phyloP scores from a whole-genome alignment of 139 green algal genomes.

The Pleodorina starrii region DNA sequence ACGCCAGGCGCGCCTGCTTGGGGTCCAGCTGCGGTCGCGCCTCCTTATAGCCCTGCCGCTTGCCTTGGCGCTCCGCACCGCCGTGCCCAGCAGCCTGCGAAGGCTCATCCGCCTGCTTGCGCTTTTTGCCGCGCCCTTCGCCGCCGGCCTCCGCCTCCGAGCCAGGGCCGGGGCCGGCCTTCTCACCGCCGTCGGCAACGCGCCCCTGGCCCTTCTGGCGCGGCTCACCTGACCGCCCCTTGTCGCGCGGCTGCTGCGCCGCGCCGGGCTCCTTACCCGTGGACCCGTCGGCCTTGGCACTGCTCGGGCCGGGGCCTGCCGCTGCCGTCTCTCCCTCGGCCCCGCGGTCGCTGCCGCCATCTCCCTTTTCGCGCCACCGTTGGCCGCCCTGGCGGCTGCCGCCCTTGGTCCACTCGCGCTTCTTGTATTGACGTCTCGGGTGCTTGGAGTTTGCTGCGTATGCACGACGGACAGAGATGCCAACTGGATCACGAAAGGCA shows the following conservation, averaged over 20 bases:
- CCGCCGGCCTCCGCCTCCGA: background rate
- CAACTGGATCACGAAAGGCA: too few species aligned
- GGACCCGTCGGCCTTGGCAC: background rate
- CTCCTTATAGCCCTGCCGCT: background rate
- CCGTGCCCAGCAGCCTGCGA: background rate
- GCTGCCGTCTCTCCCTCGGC: background rate
- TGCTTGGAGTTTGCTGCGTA: background rate
- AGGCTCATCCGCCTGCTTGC: background rate
- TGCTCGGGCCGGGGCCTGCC: background rate
- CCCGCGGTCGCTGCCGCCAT: background rate
- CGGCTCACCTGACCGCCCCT: too few species aligned
- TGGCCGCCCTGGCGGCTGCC: background rate
- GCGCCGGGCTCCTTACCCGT: background rate
- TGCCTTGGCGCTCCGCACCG: background rate
- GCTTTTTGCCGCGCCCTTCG: conserved; percentile 29
- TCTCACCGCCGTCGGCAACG: background rate
- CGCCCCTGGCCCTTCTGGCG: background rate
- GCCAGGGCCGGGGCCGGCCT: background rate
- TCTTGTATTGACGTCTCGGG: conserved; percentile 24
- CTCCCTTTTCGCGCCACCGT: background rate
- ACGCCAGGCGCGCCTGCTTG: conserved; percentile 63
- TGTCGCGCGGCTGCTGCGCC: too few species aligned
- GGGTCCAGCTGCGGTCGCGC: conserved; percentile 39
- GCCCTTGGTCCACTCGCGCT: conserved; percentile 5
- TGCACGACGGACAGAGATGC: too few species aligned